A percentile compares a stretch with the other conserved stretches of the same genome.
Conservation (phyloP, 805 yeast species). For the Cyberlindnera euphorbiae region DNA sequence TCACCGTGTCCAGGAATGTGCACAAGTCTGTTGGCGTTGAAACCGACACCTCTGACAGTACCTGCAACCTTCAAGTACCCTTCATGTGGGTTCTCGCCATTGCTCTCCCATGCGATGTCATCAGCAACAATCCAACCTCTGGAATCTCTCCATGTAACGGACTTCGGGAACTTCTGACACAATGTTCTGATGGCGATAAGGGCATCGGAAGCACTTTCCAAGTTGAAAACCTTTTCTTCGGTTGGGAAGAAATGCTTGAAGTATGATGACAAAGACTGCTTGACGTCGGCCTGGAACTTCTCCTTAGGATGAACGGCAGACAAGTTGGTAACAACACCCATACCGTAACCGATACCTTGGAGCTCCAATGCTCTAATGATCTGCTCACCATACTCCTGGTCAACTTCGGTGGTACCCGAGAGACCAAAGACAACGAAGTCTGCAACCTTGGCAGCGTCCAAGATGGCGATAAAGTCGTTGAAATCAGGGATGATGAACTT, state of each 20-base stretch:
- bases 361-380: constrained; percentile 81
- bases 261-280: constrained; percentile 59
- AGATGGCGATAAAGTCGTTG: constrained; percentile 56
- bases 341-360: constrained; percentile 84
- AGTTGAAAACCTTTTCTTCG: constrained; percentile 68
- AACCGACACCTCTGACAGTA: constrained; percentile 79
- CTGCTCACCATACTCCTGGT: constrained; percentile 77
- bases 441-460: constrained; percentile 85
- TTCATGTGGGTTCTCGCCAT: constrained; percentile 25
- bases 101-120: constrained; percentile 38
- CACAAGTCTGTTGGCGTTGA: constrained; percentile 69
- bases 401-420: constrained; percentile 83
- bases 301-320: constrained; percentile 62
- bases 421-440: constrained; percentile 89
- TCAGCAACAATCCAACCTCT: constrained; percentile 87
- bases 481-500: constrained; percentile 71
- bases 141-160: constrained; percentile 88
- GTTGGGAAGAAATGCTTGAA: constrained; percentile 76
- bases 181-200: constrained; percentile 65
- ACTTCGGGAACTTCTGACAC: constrained; percentile 83
- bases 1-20: constrained; percentile 92
- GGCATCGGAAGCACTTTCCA: constrained; percentile 68
- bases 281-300: constrained; percentile 69
- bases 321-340: constrained; percentile 76
- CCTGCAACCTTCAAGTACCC: constrained; percentile 66